Base-by-base conservation (phyloP, 2,329 filamentous ascomycete genomes). In the Penicillium sp. region DNA sequence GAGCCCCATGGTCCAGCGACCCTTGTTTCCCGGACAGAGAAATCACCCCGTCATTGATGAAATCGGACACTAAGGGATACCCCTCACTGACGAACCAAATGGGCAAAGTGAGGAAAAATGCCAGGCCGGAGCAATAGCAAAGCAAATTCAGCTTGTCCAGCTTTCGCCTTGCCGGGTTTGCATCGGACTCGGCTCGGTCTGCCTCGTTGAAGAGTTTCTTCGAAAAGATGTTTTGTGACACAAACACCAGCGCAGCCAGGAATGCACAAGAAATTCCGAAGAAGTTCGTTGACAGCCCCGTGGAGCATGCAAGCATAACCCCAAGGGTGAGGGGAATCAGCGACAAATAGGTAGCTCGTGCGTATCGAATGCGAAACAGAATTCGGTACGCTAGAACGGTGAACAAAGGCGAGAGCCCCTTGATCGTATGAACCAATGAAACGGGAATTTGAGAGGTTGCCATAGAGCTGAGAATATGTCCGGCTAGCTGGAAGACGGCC, bases 121-220 rank as follows among this genome's bases (percentile, higher is more conserved):
- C 95, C 65, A 98, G 82, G 19, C 90, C 91, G 0, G 93, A 96
- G n/a, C 93, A 98, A 73, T 99, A 99, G 79, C 90, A 98, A 3
- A 99, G 82, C 19, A 99, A 81, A 71, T 99, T 99, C 42, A 99
- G 85, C 78, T 99, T 99, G 78, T 99, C 95, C 19, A 97, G 84
- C 76, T 96, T 98, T 60, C 87, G 87, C 44, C 84, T 83, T 13
- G 81, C 76, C 0, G 83, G 81, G 33, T 81, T 74, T 1, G 80
- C 78, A 53, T 96, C 91, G 8, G 87, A 86, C 75, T 97, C 93
- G 2, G 91, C 90, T 57, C 87, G 87, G 7, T 91, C 89, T 7
- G 91, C 91, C 71, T 97, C 93, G 74, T 97, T 99, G 81, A 99
- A 99, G 10, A 99, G 86, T 64, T 91, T 91, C 77, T 99, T 99